phyloP scores from a whole-genome alignment of 148 eudicot species.

The Rhododendron griersonianum region DNA sequence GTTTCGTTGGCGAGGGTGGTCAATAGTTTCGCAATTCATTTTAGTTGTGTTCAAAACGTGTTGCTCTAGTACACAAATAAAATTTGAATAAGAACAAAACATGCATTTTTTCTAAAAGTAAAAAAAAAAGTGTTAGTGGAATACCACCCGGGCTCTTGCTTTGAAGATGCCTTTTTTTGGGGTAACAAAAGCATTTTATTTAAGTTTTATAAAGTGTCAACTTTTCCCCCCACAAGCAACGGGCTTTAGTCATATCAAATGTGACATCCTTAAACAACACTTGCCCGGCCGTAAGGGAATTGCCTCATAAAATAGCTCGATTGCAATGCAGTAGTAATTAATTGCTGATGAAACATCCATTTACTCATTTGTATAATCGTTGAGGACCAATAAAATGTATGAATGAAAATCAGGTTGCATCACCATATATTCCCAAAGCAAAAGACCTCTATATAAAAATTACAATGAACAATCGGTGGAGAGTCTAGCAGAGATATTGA shows the following conservation, averaged over 20 bases:
- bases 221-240: neutral
- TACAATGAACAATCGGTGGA: neutral
- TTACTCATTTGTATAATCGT: neutral
- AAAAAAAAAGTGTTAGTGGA: too few species aligned
- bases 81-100: too few species aligned
- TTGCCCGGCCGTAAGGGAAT: neutral
- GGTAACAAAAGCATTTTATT: neutral
- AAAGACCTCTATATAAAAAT: neutral
- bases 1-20: too few species aligned
- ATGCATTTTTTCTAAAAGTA: too few species aligned
- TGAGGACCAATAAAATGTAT: neutral
- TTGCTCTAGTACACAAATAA: too few species aligned
- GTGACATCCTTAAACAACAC: neutral
- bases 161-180: neutral
- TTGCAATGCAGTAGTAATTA: neutral
- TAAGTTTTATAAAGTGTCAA: neutral
- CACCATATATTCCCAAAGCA: neutral
- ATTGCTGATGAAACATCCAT: neutral
- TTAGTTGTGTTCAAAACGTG: too few species aligned
- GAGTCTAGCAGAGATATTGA: neutral
- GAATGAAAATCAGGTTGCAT: neutral
- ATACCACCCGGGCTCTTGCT: neutral
- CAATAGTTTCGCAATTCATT: too few species aligned
- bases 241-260: neutral
- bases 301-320: neutral